A percentile compares a stretch with the other conserved stretches of the same genome.
phyloP scores from a whole-genome alignment of 2,329 filamentous ascomycete species.

The Dothideomycetes sp. region DNA sequence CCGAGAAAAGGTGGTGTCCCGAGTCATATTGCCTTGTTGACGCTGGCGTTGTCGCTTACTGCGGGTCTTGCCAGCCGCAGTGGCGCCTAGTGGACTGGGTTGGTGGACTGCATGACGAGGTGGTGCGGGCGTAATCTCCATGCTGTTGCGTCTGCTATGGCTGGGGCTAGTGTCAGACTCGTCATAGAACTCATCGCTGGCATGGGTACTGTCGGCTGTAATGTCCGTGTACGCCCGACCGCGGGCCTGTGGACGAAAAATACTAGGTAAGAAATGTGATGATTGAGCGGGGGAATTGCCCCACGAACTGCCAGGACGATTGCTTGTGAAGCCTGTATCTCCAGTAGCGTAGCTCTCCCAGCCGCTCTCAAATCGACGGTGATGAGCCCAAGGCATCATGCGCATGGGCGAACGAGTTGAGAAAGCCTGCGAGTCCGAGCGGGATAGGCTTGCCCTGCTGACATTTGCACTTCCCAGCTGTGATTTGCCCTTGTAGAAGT shows the following conservation, averaged over 20 bases:
- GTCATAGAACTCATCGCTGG: constrained; percentile 2
- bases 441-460: constrained; percentile 6
- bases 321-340: neutral
- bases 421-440: neutral
- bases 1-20: constrained; percentile 2
- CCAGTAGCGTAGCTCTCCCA: constrained; percentile 2
- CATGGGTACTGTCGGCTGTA: constrained; percentile 10
- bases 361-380: constrained; percentile 5
- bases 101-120: constrained; percentile 3
- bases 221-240: constrained; percentile 11
- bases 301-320: constrained; percentile 1
- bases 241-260: constrained; percentile 23
- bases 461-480: constrained; percentile 11
- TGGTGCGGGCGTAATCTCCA: constrained; percentile 9
- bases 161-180: neutral
- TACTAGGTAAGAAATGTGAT: constrained; percentile 22
- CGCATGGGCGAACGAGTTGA: neutral
- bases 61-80: constrained; percentile 1
- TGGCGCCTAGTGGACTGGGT: constrained; percentile 1
- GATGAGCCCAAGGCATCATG: constrained; percentile 5
- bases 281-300: constrained; percentile 11
- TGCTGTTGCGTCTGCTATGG: constrained; percentile 7
- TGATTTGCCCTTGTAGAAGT: constrained; percentile 21
- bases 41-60: constrained; percentile 1
- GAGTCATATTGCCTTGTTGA: constrained; percentile 4